Evolutionary conservation across 371 early-diverging fungal species (phyloP).

Genomic region (Mucor velutinosus): DNA sequence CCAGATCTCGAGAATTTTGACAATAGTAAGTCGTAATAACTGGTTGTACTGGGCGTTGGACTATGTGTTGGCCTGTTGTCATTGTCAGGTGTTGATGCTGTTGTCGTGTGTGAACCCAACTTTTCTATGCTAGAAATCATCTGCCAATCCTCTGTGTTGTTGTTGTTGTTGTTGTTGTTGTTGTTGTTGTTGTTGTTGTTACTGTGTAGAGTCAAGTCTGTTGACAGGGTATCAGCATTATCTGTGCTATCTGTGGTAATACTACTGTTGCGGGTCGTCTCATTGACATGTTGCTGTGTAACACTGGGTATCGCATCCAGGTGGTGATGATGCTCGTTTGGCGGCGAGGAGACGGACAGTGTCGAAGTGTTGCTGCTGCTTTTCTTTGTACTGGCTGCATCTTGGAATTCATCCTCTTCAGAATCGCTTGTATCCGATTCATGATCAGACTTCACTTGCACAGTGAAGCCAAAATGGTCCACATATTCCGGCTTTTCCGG

Average conservation of each 20-base stretch:
- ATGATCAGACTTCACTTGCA: constrained; percentile 44
- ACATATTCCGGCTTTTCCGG: constrained; percentile 38
- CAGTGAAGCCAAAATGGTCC: constrained; percentile 49
- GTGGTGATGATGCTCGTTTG: no score
- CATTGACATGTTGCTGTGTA: not conserved
- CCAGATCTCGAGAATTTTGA: constrained; percentile 33
- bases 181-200: no score
- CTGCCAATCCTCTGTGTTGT: constrained; percentile 20
- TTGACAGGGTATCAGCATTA: not conserved
- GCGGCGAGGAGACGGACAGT: not conserved
- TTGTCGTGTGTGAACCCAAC: not conserved
- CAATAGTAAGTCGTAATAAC: constrained; percentile 39
- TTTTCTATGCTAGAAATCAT: constrained; percentile 11
- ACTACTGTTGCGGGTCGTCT: not conserved
- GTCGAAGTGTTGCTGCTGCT: not conserved
- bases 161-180: no score
- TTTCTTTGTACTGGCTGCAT: not conserved
- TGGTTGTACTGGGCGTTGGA: not conserved
- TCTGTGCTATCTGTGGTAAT: not conserved
- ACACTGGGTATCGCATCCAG: not conserved
- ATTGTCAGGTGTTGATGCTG: not conserved
- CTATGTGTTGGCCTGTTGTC: not conserved
- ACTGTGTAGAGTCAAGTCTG: not conserved
- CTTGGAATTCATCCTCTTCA: constrained; percentile 4
- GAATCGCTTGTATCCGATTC: constrained; percentile 22